Evolutionary conservation across 371 early-diverging fungal species (phyloP), one percentile per base, ranked within the genome.

Genomic region (Chytridiales sp.): DNA sequence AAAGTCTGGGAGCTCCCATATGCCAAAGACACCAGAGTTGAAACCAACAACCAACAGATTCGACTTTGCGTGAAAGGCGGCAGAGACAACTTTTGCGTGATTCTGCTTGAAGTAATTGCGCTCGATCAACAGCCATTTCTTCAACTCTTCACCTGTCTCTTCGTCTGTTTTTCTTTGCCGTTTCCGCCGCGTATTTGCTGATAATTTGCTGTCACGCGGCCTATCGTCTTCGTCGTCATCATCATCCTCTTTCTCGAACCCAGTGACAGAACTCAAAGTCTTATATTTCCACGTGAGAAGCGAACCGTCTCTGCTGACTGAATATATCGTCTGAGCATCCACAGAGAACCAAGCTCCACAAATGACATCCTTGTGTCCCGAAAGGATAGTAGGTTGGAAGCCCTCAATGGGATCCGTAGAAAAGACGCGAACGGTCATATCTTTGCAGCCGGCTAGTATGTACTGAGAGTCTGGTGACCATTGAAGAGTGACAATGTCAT

Each of bases 1-100:
- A 64, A 95, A 92, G 44, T 86, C 82, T 1, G 99, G 96, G 44
- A 97, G 78, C 72, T 97, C 96, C 89, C 95, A 97, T 38, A 98
- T 84, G 1, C 95, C 96, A 84, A 98, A 98, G 22, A 93, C 80
- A 38, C 99, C 99, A 40, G 84, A 88, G 35, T 83, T 77, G 66
- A 97, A 95, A 1, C 97, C 98, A 47, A 90, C 91, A 0, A 91
- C 87, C 19, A 96, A 67, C 56, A 97, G 71, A n/a, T 85, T 82
- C 21, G 88, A 81, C 2, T 73, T 60, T 3, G 81, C 65, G 67
- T 91, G 91, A 75, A 87, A 98, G 31, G 86, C 77, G n/a, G 89
- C 89, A 48, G 86, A 87, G 31, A 78, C 81, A 5, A 96, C 92
- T 56, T 86, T 88, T 36, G 87, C 84, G 47, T 80, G 76, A 9